Evolutionary conservation across 192 early-diverging fungal genomes (phyloP).

Genomic region (Rhizophagus prolifer): DNA sequence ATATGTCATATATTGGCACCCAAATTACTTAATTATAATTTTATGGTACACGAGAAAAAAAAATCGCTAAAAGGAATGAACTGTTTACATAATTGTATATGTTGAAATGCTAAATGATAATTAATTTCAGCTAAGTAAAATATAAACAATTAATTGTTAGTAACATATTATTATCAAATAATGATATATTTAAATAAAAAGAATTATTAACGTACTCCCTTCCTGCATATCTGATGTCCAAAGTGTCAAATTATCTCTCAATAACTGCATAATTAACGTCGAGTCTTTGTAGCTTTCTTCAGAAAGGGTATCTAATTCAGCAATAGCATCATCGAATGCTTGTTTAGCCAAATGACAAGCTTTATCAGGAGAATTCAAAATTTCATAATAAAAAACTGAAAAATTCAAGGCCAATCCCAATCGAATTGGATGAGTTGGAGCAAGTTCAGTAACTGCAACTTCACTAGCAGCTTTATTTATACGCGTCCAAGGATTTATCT

Average conservation of each 20-base stretch:
- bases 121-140: conserved; percentile 13
- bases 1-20: background rate
- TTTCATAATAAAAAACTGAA: conserved; percentile 99
- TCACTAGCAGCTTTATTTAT: conserved; percentile 96
- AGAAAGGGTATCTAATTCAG: conserved; percentile 96
- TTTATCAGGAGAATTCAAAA: conserved; percentile 95
- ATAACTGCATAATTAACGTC: conserved; percentile 98
- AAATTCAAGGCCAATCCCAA: conserved; percentile 98
- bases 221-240: conserved; percentile 98
- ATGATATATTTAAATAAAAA: background rate
- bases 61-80: conserved; percentile 4
- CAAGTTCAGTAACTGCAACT: conserved; percentile 89
- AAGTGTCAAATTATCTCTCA: conserved; percentile 98
- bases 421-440: conserved; percentile 98
- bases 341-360: conserved; percentile 91
- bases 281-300: conserved; percentile 99
- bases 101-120: conserved; percentile 10
- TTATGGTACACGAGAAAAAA: background rate
- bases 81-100: conserved; percentile 18
- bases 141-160: background rate
- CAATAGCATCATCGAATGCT: conserved; percentile 99
- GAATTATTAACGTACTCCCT: conserved; percentile 36
- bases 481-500: conserved; percentile 84
- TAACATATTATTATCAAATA: background rate
- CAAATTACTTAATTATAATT: background rate